Base-by-base conservation (phyloP, 495 filamentous ascomycete genomes). In the Xylaria sp. region DNA sequence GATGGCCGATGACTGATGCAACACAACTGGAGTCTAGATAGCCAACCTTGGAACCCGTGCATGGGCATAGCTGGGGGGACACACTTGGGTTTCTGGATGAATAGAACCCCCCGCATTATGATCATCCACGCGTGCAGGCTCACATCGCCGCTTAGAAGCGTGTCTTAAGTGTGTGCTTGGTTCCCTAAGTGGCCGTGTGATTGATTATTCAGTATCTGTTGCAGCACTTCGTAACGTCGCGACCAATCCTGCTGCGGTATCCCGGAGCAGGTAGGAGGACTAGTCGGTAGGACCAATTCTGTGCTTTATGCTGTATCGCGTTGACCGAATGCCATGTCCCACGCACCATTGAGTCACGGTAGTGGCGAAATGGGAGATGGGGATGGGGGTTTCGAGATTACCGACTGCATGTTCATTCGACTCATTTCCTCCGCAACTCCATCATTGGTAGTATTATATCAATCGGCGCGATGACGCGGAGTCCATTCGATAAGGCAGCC, bases 341-440 rank as follows among this genome's bases (percentile, higher is more conserved):
- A n/a, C n/a, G n/a, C n/a, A n/a, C n/a, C n/a, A n/a, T n/a, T n/a
- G n/a, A n/a, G n/a, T 71, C 48, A 52, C 24, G 48, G 37, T 29
- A 19, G 69, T 71, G 69, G 69, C 69, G 41, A 71, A 59, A 58
- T 31, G 52, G n/a, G n/a, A n/a, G n/a, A n/a, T n/a, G n/a, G n/a
- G n/a, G n/a, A n/a, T n/a, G n/a, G 24, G 48, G 40, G 4, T 26
- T 35, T 55, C n/a, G 19, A 44, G 61, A 46, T 48, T 21, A 17
- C 61, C 48, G 40, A 58, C 57, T 57, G 57, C 66, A 58, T 35
- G 26, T 24, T 61, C 40, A 59, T 59, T 61, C 66, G 66, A 26
- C 17, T 68, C 48, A 55, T 43, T 43, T 5, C 12, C 6, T 15
- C 50, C 37, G 37, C 48, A 21, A 50, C 5, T 44, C 40, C 12